Percentiles rank a stretch among this genome's conserved stretches.
Evolutionary conservation across 169 alveolate species (phyloP).

Genomic region (Plasmodium cynomolgi): DNA sequence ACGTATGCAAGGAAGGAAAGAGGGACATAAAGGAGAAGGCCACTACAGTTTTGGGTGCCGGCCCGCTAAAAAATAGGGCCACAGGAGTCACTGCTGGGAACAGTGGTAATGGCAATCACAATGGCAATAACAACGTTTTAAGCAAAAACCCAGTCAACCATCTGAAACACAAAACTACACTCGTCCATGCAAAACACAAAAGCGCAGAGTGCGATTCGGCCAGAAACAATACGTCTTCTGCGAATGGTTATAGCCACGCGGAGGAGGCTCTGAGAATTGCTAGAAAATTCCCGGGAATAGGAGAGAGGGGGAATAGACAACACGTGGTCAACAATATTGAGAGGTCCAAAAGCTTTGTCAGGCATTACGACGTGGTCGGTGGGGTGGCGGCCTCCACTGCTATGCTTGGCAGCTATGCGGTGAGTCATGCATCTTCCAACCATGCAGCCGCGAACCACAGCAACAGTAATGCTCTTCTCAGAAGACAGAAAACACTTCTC

Average conservation of each 20-base stretch:
- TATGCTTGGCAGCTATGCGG: neutral
- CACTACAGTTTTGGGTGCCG: neutral
- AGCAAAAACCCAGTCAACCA: neutral
- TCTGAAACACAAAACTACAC: neutral
- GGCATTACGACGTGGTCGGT: neutral
- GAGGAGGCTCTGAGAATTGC: neutral
- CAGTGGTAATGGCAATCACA: neutral
- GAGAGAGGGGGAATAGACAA: neutral
- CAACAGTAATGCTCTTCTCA: neutral
- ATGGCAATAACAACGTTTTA: neutral
- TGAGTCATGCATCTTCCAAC: neutral
- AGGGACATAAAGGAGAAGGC: slow-evolving; percentile 7
- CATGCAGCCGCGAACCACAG: neutral
- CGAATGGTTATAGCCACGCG: neutral
- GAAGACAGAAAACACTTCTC: slow-evolving; percentile 17
- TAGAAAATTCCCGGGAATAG: neutral
- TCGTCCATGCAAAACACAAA: slow-evolving; percentile 3
- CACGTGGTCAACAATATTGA: slow-evolving; percentile 11
- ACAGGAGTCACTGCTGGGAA: neutral
- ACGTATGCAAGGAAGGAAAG: slow-evolving; percentile 20
- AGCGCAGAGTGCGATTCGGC: slow-evolving; percentile 13
- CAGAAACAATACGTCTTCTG: neutral
- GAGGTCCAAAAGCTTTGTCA: slow-evolving; percentile 18
- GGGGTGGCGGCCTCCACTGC: neutral
- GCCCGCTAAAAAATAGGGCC: slow-evolving; percentile 4